Conservation (phyloP, 306 rosid species). For the Prunus mongolica region DNA sequence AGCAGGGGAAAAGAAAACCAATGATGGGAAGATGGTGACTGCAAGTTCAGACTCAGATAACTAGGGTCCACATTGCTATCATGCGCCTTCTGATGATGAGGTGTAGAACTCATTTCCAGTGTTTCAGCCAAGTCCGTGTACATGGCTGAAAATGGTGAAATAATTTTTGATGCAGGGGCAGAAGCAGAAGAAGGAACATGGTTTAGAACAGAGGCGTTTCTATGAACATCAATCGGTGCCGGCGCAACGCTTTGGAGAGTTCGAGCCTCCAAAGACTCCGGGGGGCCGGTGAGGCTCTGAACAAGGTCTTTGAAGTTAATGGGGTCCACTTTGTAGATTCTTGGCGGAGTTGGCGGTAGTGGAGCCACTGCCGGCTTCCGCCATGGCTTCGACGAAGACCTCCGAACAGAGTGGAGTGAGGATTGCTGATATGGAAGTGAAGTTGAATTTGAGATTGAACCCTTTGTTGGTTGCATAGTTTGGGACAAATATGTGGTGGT, state of each 20-base stretch:
- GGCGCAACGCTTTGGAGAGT: slow-evolving; percentile 31
- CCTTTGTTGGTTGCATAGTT: neutral
- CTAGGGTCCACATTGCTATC: slow-evolving; percentile 11
- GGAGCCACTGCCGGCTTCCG: slow-evolving; percentile 62
- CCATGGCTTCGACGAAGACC: slow-evolving; percentile 49
- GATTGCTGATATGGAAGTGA: slow-evolving; percentile 10
- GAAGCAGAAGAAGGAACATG: neutral
- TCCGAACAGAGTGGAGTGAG: slow-evolving; percentile 41
- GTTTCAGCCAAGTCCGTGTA: slow-evolving; percentile 32
- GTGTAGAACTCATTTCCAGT: slow-evolving; percentile 14
- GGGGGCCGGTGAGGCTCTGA: slow-evolving; percentile 73
- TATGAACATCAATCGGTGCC: slow-evolving; percentile 12
- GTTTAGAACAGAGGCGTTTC: neutral
- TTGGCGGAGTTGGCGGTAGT: slow-evolving; percentile 41
- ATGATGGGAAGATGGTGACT: slow-evolving; percentile 42
- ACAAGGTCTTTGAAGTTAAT: slow-evolving; percentile 64
- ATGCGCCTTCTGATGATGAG: neutral
- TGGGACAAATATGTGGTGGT: neutral
- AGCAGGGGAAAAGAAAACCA: slow-evolving; percentile 39
- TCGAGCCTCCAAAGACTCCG: slow-evolving; percentile 31
- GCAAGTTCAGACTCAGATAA: slow-evolving; percentile 36
- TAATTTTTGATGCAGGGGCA: slow-evolving; percentile 2
- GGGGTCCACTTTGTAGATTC: slow-evolving; percentile 74
- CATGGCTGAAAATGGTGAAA: slow-evolving; percentile 15
- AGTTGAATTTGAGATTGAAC: neutral